These are phyloP conservation scores for Hebeloma cylindrosporum DNA, from an alignment of 768 basidiomycete species.

Conservation along the genomic window DNA sequence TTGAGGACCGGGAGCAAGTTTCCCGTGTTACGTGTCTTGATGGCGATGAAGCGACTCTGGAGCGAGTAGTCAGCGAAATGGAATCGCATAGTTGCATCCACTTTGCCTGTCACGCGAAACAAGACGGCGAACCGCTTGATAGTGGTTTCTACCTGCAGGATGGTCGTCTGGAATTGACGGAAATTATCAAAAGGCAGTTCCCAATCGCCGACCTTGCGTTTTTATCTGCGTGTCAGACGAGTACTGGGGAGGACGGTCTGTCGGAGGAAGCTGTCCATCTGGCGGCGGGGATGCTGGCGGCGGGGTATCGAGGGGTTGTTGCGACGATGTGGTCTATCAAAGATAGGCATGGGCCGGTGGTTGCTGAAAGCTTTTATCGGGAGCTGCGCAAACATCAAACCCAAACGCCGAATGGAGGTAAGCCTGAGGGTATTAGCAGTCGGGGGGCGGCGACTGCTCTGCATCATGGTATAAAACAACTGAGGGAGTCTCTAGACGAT, in stretches of 20 bases:
- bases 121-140: conserved; percentile 6
- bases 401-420: background rate
- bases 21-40: background rate
- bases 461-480: background rate
- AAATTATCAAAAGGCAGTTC: conserved; percentile 12
- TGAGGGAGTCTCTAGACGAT: conserved; percentile 3
- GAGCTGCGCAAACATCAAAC: conserved; percentile 7
- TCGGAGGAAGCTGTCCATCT: conserved; percentile 21
- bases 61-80: conserved; percentile 7
- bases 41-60: conserved; percentile 6
- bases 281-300: conserved; percentile 21
- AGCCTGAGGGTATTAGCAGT: background rate
- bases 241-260: conserved; percentile 12
- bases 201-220: conserved; percentile 15
- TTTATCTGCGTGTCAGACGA: conserved; percentile 21
- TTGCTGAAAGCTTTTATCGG: conserved; percentile 26
- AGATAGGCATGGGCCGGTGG: conserved; percentile 11
- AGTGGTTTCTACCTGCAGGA: conserved; percentile 17
- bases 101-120: conserved; percentile 18
- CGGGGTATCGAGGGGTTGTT: conserved; percentile 18
- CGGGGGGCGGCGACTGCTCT: conserved; percentile 11
- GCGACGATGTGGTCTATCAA: conserved; percentile 22
- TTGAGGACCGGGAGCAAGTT: background rate
- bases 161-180: conserved; percentile 4
- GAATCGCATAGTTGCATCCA: conserved; percentile 15